These are phyloP conservation scores for Candida morakotiae DNA, from an alignment of 805 yeast species.

Conservation along the genomic window DNA sequence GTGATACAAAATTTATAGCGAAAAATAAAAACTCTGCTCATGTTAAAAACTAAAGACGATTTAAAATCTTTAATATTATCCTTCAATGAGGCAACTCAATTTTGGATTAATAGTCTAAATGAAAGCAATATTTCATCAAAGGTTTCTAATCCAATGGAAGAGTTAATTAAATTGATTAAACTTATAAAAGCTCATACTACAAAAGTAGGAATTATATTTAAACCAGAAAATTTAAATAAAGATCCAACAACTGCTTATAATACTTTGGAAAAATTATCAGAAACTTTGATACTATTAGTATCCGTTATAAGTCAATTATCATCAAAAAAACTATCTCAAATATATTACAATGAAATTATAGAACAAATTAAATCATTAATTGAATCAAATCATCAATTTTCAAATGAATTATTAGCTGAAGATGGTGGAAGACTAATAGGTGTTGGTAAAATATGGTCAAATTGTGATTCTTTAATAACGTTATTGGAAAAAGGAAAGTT, in stretches of 20 bases:
- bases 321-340: constrained; percentile 25
- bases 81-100: constrained; percentile 26
- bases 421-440: constrained; percentile 45
- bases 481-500: constrained; percentile 47
- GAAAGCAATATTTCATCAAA: constrained; percentile 20
- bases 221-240: constrained; percentile 45
- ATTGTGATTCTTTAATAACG: constrained; percentile 47
- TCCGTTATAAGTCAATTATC: constrained; percentile 37
- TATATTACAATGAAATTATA: constrained; percentile 9
- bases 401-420: constrained; percentile 12
- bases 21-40: constrained; percentile 4
- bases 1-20: constrained; percentile 15
- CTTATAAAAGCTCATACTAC: constrained; percentile 73
- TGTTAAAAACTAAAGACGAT: constrained; percentile 18
- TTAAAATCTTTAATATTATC: constrained; percentile 20
- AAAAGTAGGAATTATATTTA: constrained; percentile 67
- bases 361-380: constrained; percentile 8
- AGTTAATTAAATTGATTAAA: constrained; percentile 54
- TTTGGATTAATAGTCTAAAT: constrained; percentile 19
- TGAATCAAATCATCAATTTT: constrained; percentile 7
- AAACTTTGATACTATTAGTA: constrained; percentile 40
- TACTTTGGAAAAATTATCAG: constrained; percentile 45
- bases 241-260: constrained; percentile 48
- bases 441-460: constrained; percentile 71
- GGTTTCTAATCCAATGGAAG: constrained; percentile 48